Base-by-base conservation (phyloP, 495 filamentous ascomycete species). In the Penicillium canariense region DNA sequence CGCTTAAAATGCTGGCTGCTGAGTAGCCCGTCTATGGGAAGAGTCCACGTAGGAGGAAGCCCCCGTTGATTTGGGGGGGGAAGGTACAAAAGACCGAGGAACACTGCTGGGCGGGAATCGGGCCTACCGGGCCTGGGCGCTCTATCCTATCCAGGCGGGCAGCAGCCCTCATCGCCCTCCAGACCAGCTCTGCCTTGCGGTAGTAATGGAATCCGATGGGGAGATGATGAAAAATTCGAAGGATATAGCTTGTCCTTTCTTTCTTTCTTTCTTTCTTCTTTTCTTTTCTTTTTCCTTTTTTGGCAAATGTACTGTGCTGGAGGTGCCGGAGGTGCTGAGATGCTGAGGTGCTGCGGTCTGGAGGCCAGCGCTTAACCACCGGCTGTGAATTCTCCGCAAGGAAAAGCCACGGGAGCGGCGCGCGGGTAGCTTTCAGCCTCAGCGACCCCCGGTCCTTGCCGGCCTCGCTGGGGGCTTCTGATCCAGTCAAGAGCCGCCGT, bases 311-410 rank as follows among this genome's bases (percentile, higher is more conserved):
- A n/a, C n/a, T n/a, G n/a, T n/a, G n/a, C n/a, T n/a, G n/a, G n/a
- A n/a, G n/a, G 38, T 42, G 5, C 4, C 11, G 4, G 47, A 32
- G 56, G 39, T 40, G 26, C 12, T 42, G 36, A 28, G 54, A 14
- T n/a, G n/a, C n/a, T n/a, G n/a, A n/a, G n/a, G n/a, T n/a, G n/a
- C n/a, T n/a, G n/a, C n/a, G n/a, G n/a, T n/a, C n/a, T n/a, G n/a
- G n/a, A n/a, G n/a, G n/a, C 50, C 55, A 40, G 65, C 65, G 65
- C 62, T 65, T 67, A 67, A 63, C 62, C 51, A 65, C 18, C 56
- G 62, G 65, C 43, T 56, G 34, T 54, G 56, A 60, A 67, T 60
- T 52, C 62, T 56, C 62, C 65, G 59, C 47, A 45, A 32, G 30
- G 35, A 55, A 54, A 56, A 58, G 51, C 55, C 57, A 62, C 46